phyloP scores from a whole-genome alignment of 495 filamentous ascomycete species.

The Trichodelitschia bisporula region DNA sequence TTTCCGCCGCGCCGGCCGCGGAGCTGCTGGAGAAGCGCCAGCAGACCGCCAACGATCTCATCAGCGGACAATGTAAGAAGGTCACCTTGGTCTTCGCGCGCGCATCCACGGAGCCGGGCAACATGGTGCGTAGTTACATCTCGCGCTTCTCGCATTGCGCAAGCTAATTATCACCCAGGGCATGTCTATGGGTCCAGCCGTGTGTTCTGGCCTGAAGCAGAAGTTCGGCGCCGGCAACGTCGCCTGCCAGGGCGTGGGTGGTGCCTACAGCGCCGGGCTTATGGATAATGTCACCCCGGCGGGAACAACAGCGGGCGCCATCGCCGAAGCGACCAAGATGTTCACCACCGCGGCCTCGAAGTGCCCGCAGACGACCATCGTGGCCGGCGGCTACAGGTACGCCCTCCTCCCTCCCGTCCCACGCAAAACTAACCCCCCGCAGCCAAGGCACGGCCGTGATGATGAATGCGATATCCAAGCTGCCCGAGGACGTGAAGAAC shows the following conservation, averaged over 20 bases:
- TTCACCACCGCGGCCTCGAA: slow-evolving; percentile 6
- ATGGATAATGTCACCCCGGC: slow-evolving; percentile 10
- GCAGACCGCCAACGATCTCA: slow-evolving; percentile 12
- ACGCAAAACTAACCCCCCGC: background rate
- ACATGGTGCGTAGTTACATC: slow-evolving; percentile 13
- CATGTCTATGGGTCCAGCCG: slow-evolving; percentile 13
- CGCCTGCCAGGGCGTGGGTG: slow-evolving; percentile 19
- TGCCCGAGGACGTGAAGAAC: background rate
- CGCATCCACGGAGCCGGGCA: slow-evolving; percentile 18
- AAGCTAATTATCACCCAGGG: slow-evolving; percentile 5
- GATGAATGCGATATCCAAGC: slow-evolving; percentile 1
- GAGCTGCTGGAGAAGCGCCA: background rate
- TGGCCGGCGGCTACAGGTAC: slow-evolving; percentile 8
- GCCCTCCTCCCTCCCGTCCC: background rate
- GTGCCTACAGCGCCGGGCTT: slow-evolving; percentile 12
- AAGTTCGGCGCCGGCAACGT: slow-evolving; percentile 11
- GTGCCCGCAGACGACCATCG: slow-evolving; percentile 3
- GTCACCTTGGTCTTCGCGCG: slow-evolving; percentile 20
- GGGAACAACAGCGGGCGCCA: slow-evolving; percentile 15
- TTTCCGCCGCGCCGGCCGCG: too few species aligned
- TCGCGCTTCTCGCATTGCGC: slow-evolving; percentile 10
- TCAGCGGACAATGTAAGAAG: slow-evolving; percentile 12
- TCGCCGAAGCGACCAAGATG: slow-evolving; percentile 18
- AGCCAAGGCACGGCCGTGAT: slow-evolving; percentile 3
- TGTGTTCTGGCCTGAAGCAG: slow-evolving; percentile 10